Base-by-base conservation (phyloP, 176 grass and related monocot genomes). In the Guadua angustifolia region DNA sequence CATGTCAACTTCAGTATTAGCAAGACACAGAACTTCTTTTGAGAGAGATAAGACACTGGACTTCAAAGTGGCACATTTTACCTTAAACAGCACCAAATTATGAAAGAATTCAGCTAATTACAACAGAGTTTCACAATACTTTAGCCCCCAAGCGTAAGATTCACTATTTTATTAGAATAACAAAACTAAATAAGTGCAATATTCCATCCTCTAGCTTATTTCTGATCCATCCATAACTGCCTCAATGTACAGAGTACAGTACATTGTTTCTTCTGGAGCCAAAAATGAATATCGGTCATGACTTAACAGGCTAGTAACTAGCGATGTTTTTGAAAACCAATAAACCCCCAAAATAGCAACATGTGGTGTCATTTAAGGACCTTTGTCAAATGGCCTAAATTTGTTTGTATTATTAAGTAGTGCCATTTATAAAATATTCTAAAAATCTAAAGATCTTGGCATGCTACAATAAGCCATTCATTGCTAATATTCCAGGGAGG, bases 131-230 rank as follows among this genome's bases (percentile, higher is more conserved):
- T 36, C 33, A 75, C 4, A 75, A 55, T 75, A 75, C 9, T 22
- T 38, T 56, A 56, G 49, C 39, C 18, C 12, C 18, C 17, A 1
- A 76, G 2, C 14, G 1, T n/a, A 19, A 19, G 13, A 35, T 52
- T 52, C 38, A 12, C 66, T 42, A 43, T 51, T 47, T 17, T 16
- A 73, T 51, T 50, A 24, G 0, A 73, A 26, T 32, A 51, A 29
- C 17, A 13, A 73, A 51, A 69, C 38, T 13, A 14, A 29, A 39
- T 21, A 75, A 39, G 51, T 36, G 35, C 32, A 19, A 75, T 22
- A 25, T 71, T 45, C 51, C 4, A 57, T 57, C 50, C 38, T 73
- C 16, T 29, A 73, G n/a, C 69, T 24, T 72, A 71, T 72, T 72
- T 72, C 22, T 52, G 50, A n/a, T 14, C 25, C 32, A 52, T 73